Conservation (phyloP, 805 yeast genomes). For the Wickerhamiella kurtzmanii region DNA sequence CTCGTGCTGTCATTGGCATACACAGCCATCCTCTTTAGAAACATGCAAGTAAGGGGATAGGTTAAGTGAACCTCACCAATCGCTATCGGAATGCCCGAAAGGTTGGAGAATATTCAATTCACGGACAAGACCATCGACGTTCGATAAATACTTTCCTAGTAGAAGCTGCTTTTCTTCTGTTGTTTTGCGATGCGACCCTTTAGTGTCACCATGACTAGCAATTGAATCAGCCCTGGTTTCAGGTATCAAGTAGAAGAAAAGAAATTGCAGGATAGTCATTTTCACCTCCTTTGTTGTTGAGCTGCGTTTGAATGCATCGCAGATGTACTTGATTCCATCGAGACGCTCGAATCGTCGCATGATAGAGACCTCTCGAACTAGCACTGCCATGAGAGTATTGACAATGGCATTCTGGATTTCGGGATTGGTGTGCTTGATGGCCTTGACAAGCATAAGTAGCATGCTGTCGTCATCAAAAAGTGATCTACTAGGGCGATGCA, state of each 20-base stretch:
- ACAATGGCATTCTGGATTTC: conserved; percentile 31
- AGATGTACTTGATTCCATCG: conserved; percentile 42
- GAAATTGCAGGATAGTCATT: conserved; percentile 52
- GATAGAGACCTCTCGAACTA: conserved; percentile 44
- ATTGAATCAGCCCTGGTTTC: conserved; percentile 29
- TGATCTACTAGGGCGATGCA: conserved; percentile 44
- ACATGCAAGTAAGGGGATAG: no score
- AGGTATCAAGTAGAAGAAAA: conserved; percentile 55
- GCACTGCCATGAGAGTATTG: conserved; percentile 42
- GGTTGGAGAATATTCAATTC: conserved; percentile 36
- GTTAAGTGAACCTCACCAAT: conserved; percentile 34
- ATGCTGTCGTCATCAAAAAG: conserved; percentile 35
- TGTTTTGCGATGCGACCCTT: conserved; percentile 25
- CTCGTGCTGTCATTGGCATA: no score
- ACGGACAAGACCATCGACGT: conserved; percentile 34
- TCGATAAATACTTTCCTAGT: conserved; percentile 32
- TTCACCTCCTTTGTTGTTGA: conserved; percentile 39
- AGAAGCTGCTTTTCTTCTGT: conserved; percentile 34
- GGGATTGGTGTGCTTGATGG: conserved; percentile 7
- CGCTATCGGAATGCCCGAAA: conserved; percentile 35
- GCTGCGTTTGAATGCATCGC: conserved; percentile 32
- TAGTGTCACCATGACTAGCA: conserved; percentile 9
- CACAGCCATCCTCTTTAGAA: no score
- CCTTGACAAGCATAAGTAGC: conserved; percentile 5
- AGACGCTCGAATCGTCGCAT: conserved; percentile 45